Percentiles rank a stretch among this genome's conserved stretches.
Conservation (phyloP, 2,329 filamentous ascomycete genomes). For the Dryadomyces quercivorus region DNA sequence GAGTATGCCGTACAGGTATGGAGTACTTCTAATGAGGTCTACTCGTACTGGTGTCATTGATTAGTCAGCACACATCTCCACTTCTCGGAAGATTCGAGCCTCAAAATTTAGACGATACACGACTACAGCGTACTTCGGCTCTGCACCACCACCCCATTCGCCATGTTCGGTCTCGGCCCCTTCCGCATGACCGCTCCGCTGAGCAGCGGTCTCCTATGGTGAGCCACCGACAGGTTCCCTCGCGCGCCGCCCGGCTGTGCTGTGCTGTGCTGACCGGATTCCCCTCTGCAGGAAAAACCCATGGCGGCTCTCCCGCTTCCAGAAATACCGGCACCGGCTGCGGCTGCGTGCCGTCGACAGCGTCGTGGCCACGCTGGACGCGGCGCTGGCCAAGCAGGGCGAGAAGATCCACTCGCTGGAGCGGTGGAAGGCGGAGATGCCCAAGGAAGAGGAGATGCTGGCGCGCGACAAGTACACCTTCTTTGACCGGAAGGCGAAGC, state of each 20-base stretch:
- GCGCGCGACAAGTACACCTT: constrained; percentile 96
- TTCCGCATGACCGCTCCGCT: constrained; percentile 70
- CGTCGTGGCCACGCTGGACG: constrained; percentile 73
- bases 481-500: constrained; percentile 92
- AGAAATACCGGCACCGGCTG: constrained; percentile 77
- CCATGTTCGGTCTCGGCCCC: constrained; percentile 73
- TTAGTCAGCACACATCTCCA: too few species aligned
- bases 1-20: too few species aligned
- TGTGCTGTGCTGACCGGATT: not conserved
- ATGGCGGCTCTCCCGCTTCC: constrained; percentile 84
- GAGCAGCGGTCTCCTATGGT: constrained; percentile 75
- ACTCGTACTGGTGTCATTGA: not conserved
- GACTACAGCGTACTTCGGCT: too few species aligned
- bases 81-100: not conserved
- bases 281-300: constrained; percentile 66
- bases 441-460: constrained; percentile 88
- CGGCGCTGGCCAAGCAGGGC: constrained; percentile 62
- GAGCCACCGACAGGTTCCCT: not conserved
- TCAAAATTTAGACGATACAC: not conserved
- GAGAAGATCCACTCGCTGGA: constrained; percentile 66
- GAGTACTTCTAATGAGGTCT: too few species aligned
- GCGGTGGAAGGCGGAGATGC: constrained; percentile 93
- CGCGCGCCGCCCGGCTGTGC: not conserved
- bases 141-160: constrained; percentile 14
- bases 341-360: constrained; percentile 76